Evolutionary conservation across 768 basidiomycete genomes (phyloP), one percentile per base, ranked within the genome.

Genomic region (Strobilomyces dryophilus): DNA sequence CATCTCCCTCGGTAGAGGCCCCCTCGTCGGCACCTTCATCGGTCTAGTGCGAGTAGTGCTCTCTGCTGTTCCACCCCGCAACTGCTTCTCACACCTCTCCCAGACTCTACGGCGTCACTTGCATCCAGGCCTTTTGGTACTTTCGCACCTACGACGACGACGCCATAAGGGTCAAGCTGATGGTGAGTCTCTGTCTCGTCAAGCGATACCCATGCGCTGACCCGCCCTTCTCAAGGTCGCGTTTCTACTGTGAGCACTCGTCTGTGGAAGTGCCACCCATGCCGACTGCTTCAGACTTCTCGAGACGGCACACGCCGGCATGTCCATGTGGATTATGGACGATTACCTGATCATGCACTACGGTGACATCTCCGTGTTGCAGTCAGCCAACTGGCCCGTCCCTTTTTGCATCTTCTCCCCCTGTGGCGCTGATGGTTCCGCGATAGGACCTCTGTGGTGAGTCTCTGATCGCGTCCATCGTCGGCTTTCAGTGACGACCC

Each of bases 31-130:
- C 32, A 61, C 63, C 0, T 65, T 65, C 15, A 34, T 69, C 12
- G 60, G 61, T 31, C 26, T 63, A 20, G 15, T 50, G 67, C 55
- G 53, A 61, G 64, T 57, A 8, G n/a, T n/a, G n/a, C 21, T 15
- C 29, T 32, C 18, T 20, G 8, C 34, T 31, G 1, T 6, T 32
- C 9, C 1, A 7, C 20, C 1, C 1, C 20, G 8, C 47, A 18
- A 18, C 42, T 27, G 3, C 31, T 11, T 20, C 20, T 5, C 24
- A 31, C 32, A 39, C 4, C 7, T 8, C 20, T 15, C 34, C n/a
- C n/a, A 68, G 66, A 20, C 47, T 69, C 3, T 68, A 69, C n/a
- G 67, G 67, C 12, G 47, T 64, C 6, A 66, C 64, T 7, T 67
- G 64, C 53, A 55, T 56, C 40, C 66, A 67, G 32, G 55, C 64